These are phyloP conservation scores for Plasmodium gonderi DNA, from an alignment of 169 alveolate genomes.

Conservation along the genomic window DNA sequence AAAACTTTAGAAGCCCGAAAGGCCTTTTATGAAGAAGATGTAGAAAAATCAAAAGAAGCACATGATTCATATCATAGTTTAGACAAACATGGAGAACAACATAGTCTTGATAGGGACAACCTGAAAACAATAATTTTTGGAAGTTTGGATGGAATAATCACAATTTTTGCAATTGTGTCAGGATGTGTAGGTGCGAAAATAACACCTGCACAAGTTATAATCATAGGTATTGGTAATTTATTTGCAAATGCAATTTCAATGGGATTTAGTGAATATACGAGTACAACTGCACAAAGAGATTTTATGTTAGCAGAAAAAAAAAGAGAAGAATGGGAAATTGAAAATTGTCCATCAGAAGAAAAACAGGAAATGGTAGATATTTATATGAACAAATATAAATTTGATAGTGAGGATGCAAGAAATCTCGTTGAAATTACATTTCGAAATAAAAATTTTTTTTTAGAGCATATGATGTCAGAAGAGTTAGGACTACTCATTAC, in stretches of 20 bases:
- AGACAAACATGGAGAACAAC: slow-evolving; percentile 72
- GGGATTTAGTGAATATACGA: slow-evolving; percentile 90
- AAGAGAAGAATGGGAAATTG: slow-evolving; percentile 87
- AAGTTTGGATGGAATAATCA: slow-evolving; percentile 93
- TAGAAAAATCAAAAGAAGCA: slow-evolving; percentile 66
- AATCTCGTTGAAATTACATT: slow-evolving; percentile 89
- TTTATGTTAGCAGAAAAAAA: slow-evolving; percentile 58
- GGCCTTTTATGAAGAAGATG: slow-evolving; percentile 76
- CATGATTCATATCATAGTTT: slow-evolving; percentile 39
- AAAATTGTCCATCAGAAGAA: slow-evolving; percentile 91
- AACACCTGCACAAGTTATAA: slow-evolving; percentile 88
- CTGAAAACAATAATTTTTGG: slow-evolving; percentile 91
- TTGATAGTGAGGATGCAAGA: slow-evolving; percentile 89
- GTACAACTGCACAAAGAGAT: slow-evolving; percentile 87
- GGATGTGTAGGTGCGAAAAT: slow-evolving; percentile 93
- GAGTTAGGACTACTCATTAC: slow-evolving; percentile 88
- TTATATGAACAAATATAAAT: slow-evolving; percentile 88
- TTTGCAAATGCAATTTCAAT: slow-evolving; percentile 93
- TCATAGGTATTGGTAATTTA: slow-evolving; percentile 90
- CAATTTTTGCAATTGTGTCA: slow-evolving; percentile 91
- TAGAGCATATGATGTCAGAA: slow-evolving; percentile 94
- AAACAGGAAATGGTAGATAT: slow-evolving; percentile 90
- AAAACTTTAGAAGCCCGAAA: slow-evolving; percentile 75
- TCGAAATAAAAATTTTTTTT: slow-evolving; percentile 88
- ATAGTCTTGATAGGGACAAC: slow-evolving; percentile 79